These are phyloP conservation scores for Ustilago bromivora DNA, from an alignment of 1,284 basidiomycete genomes.

Conservation along the genomic window DNA sequence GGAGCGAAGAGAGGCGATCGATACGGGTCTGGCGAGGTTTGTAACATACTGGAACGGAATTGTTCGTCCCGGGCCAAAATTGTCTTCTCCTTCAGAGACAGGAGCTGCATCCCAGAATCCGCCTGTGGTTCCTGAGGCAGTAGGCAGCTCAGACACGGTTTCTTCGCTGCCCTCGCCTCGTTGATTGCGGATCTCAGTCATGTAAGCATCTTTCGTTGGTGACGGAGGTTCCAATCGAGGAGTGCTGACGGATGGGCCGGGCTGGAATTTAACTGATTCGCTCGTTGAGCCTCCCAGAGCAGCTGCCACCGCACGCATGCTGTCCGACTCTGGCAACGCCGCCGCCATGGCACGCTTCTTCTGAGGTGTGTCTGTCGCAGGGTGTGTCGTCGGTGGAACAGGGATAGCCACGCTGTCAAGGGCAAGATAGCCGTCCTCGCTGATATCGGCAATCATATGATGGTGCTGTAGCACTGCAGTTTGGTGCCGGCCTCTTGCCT, in stretches of 20 bases:
- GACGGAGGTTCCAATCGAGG: slow-evolving; percentile 33
- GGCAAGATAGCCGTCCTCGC: slow-evolving; percentile 33
- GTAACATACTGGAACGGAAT: slow-evolving; percentile 47
- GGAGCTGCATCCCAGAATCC: slow-evolving; percentile 19
- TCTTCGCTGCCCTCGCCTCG: slow-evolving; percentile 26
- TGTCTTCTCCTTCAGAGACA: neutral
- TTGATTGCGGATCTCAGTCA: slow-evolving; percentile 19
- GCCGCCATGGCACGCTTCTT: slow-evolving; percentile 16
- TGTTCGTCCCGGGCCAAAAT: slow-evolving; percentile 7
- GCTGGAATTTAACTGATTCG: slow-evolving; percentile 26
- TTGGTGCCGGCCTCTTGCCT: slow-evolving; percentile 37
- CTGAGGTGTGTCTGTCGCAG: slow-evolving; percentile 5
- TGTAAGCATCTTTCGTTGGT: slow-evolving; percentile 14
- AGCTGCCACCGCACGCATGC: slow-evolving; percentile 39
- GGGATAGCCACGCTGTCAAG: slow-evolving; percentile 15
- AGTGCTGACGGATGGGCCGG: slow-evolving; percentile 31
- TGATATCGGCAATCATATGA: slow-evolving; percentile 24
- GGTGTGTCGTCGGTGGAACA: slow-evolving; percentile 14
- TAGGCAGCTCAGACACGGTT: slow-evolving; percentile 17
- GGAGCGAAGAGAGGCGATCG: slow-evolving; percentile 40
- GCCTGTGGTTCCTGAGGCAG: neutral
- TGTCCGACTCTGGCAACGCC: slow-evolving; percentile 34
- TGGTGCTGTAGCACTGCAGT: slow-evolving; percentile 16
- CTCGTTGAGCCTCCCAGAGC: slow-evolving; percentile 23
- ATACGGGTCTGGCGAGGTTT: slow-evolving; percentile 35